Evolutionary conservation across 2,329 filamentous ascomycete species (phyloP).

Genomic region (Lasiodiplodia citricola): DNA sequence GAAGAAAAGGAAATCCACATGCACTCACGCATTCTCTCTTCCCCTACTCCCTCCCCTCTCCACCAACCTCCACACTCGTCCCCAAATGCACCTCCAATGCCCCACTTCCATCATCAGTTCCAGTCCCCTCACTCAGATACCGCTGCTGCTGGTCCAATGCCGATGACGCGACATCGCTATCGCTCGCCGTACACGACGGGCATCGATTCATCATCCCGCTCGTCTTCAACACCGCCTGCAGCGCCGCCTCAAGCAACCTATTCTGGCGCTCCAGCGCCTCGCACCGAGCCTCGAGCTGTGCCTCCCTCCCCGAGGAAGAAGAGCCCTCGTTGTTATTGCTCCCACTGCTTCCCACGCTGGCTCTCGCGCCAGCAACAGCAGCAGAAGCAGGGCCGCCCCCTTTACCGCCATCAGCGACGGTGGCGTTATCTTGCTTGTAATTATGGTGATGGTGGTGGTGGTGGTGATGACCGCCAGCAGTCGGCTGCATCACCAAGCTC

Average conservation of each 20-base stretch:
- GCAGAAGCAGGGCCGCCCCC: not conserved
- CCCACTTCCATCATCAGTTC: slow-evolving; percentile 35
- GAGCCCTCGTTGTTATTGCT: not conserved
- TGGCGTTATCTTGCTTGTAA: not conserved
- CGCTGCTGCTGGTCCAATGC: not conserved
- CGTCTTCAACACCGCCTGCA: slow-evolving; percentile 46
- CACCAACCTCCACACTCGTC: slow-evolving; percentile 27
- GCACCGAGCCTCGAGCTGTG: slow-evolving; percentile 40
- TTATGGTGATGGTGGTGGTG: not conserved
- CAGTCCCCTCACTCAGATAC: not conserved
- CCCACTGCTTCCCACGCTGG: not conserved
- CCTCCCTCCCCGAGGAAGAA: slow-evolving; percentile 8
- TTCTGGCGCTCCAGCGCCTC: slow-evolving; percentile 48
- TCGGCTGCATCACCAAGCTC: not conserved
- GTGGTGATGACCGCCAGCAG: not conserved
- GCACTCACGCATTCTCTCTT: no score
- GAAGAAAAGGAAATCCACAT: not conserved
- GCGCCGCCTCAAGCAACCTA: slow-evolving; percentile 44
- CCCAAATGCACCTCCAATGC: slow-evolving; percentile 46
- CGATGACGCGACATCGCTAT: not conserved
- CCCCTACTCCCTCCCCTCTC: not conserved
- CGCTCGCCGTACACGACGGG: slow-evolving; percentile 27
- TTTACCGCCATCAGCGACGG: not conserved
- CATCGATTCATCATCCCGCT: slow-evolving; percentile 34
- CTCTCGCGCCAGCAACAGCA: not conserved